Conservation (phyloP, 345 rosid genomes). For the Eucalyptus polybractea region DNA sequence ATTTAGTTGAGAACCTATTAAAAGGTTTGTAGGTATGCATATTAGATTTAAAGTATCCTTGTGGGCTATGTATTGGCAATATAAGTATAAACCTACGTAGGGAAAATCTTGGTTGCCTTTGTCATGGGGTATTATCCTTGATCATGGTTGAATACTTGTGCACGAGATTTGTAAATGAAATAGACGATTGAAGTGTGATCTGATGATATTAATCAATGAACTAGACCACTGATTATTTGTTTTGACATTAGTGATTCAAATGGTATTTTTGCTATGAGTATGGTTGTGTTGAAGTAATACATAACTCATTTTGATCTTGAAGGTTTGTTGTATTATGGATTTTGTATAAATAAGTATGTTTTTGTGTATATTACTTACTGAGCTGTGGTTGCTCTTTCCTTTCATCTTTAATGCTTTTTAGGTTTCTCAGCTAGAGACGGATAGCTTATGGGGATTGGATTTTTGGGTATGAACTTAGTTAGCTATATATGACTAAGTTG, state of each 20-base stretch:
- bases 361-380: not conserved
- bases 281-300: not conserved
- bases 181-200: not conserved
- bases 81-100: not conserved
- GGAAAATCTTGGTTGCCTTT: not conserved
- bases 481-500: not conserved
- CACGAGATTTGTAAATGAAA: not conserved
- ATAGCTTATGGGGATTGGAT: not conserved
- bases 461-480: not conserved
- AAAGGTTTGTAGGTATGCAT: not conserved
- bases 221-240: not conserved
- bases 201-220: not conserved
- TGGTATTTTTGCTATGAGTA: not conserved
- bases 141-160: not conserved
- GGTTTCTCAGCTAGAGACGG: fast-evolving
- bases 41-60: not conserved
- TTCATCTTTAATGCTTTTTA: not conserved
- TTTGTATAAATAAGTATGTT: not conserved
- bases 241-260: not conserved
- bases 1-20: too few species aligned
- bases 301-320: not conserved
- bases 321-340: not conserved
- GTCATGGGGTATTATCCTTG: not conserved
- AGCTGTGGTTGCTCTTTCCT: not conserved
- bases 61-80: not conserved